Base-by-base conservation (phyloP, 176 grass and related monocot genomes). In the Juncus effusus region DNA sequence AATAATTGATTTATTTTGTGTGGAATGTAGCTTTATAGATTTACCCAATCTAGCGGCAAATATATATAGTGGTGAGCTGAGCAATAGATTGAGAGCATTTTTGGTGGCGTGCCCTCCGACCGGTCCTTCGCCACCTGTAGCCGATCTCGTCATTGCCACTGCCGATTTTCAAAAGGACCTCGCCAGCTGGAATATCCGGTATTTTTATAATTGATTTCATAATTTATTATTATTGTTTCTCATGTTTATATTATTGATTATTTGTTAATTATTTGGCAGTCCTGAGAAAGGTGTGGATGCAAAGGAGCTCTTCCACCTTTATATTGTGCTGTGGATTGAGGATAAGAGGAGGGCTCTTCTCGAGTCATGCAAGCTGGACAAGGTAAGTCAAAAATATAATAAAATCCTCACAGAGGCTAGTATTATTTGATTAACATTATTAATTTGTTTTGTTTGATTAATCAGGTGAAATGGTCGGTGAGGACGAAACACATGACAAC, bases 381-480 rank as follows among this genome's bases (percentile, higher is more conserved):
- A 84, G 89, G 94, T 99, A 77, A 59, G 44, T 47, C 9, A 47
- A 5, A 6, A 47, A 47, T 6, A 47, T 6, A 47, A 6, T 47
- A 47, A 47, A 47, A 47, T 47, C 0, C 19, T 28, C 19, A 28
- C 0, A 28, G 19, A 28, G 19, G 19, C 19, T 28, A 28, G 19
- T 28, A 28, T 28, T 6, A 47, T 47, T 47, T 9, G 44, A 47
- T 47, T 47, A 13, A 47, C 5, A 42, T 64, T 67, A 42, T 7
- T 74, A 56, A 19, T 61, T 78, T 49, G 63, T 41, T 5, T 6
- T 86, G 73, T 28, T 13, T 61, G 44, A 69, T 74, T 75, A 73
- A 47, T 73, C 78, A 99, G 94, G 77, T 99, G 56, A 99, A 93
- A 90, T 99, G 85, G 94, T 99, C 94, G 65, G 94, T 93, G 79